A percentile compares a stretch with the other conserved stretches of the same genome.
These are phyloP conservation scores for Cryptosporidium parvum DNA, from an alignment of 169 alveolate genomes.

Conservation along the genomic window DNA sequence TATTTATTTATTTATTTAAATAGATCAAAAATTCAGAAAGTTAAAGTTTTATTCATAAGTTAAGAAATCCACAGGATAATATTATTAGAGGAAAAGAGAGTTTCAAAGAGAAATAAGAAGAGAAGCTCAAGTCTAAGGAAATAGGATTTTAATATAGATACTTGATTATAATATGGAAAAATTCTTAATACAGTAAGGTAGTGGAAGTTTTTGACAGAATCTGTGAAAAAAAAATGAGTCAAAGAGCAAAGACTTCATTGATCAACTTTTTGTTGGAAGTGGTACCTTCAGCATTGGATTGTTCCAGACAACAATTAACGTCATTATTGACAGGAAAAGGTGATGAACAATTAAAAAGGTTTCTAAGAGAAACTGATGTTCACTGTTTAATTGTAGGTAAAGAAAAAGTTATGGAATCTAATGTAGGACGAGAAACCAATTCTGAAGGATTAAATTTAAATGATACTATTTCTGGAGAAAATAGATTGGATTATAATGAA, in stretches of 20 bases:
- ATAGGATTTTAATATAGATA: neutral
- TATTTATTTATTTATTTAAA: neutral
- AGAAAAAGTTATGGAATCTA: conserved; percentile 75
- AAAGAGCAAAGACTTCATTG: conserved; percentile 82
- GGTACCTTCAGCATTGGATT: conserved; percentile 85
- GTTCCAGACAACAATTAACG: conserved; percentile 84
- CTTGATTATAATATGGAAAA: neutral
- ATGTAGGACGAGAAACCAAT: conserved; percentile 18
- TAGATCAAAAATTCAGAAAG: neutral
- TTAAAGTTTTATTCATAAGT: too few species aligned
- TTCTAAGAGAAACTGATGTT: conserved; percentile 82
- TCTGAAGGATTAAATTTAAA: conserved; percentile 18
- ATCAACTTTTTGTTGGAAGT: conserved; percentile 85
- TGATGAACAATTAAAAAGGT: conserved; percentile 81
- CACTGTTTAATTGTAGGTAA: conserved; percentile 83
- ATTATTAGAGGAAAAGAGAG: neutral
- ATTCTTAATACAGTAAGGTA: neutral
- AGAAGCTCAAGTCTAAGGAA: neutral
- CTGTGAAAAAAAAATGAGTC: conserved; percentile 73
- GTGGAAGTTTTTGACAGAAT: neutral
- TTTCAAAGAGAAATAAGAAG: too few species aligned
- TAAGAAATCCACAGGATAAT: neutral
- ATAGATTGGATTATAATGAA: conserved; percentile 38
- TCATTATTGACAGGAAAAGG: conserved; percentile 81
- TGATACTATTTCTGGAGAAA: conserved; percentile 22